Base-by-base conservation (phyloP, 2,329 filamentous ascomycete species). In the Talaromyces sp. region DNA sequence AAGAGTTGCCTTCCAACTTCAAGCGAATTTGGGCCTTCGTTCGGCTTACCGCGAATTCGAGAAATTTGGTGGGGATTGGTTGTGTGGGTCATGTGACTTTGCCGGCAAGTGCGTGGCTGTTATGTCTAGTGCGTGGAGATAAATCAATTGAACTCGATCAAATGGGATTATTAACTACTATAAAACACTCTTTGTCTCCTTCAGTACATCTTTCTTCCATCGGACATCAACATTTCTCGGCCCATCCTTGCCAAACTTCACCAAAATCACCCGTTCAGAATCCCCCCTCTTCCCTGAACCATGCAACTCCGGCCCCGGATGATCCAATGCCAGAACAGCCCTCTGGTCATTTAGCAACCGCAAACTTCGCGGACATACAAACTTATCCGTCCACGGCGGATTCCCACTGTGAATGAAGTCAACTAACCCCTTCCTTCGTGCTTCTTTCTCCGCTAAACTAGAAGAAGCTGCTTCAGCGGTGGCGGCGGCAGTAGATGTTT, bases 241-340 rank as follows among this genome's bases (percentile, higher is more conserved):
- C 17, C 81, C 81, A 59, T 83, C 81, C 57, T 81, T 80, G 62
- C 70, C 77, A 58, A 85, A 85, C 51, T 77, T 77, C 7, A 83
- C 80, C 19, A 84, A 71, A 25, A 86, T 78, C 51, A 84, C 81
- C 64, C 80, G 78, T 53, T 85, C 81, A 25, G 63, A 70, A 22
- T 83, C 74, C 0, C 83, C 84, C 60, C 65, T 75, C 63, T 80
- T 75, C 3, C 71, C 77, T 7, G 69, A 71, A 19, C 69, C 75
- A 59, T 81, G 77, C 3, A 85, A 69, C 65, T 86, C 84, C 37
- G 75, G 75, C 0, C 84, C 84, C 1, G 83, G 78, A 56, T 77
- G 72, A 61, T 84, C 78, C 57, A 87, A 66, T 11, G 73, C 77
- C 53, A 87, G 66, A 19, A 85, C 78, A 15, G 76, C 69, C 33